phyloP scores from a whole-genome alignment of 2,329 filamentous ascomycete genomes.

The Neonectria neomacrospora region DNA sequence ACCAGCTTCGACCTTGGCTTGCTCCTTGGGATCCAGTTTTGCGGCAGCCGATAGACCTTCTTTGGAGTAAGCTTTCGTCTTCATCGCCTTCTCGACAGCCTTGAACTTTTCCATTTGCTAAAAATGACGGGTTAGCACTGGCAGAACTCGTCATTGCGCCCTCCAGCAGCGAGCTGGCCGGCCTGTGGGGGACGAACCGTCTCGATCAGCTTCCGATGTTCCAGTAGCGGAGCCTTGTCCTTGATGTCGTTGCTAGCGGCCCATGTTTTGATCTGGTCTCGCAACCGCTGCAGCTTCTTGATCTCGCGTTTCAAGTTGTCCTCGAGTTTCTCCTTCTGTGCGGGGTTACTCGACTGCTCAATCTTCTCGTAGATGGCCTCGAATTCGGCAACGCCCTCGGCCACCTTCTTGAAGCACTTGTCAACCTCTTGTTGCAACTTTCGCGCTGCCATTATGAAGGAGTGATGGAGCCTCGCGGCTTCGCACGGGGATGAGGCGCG shows the following conservation, averaged over 20 bases:
- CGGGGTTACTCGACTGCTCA: conserved; percentile 87
- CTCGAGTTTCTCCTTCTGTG: conserved; percentile 98
- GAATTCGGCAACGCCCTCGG: conserved; percentile 91
- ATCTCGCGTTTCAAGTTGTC: conserved; percentile 99
- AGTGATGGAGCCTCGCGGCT: conserved; percentile 33
- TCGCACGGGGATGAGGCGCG: conserved; percentile 23
- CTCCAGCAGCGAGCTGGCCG: conserved; percentile 19
- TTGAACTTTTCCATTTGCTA: conserved; percentile 99
- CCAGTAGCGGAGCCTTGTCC: conserved; percentile 94
- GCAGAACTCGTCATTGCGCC: conserved; percentile 12
- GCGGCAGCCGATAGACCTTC: conserved; percentile 92
- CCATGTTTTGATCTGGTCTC: conserved; percentile 99
- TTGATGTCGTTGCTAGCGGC: conserved; percentile 98
- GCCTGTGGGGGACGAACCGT: conserved; percentile 71
- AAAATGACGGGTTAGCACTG: conserved; percentile 40
- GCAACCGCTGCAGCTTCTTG: conserved; percentile 97
- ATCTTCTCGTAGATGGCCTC: conserved; percentile 98
- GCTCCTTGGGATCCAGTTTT: conserved; percentile 96
- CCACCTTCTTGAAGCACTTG: conserved; percentile 99
- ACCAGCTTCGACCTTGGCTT: conserved; percentile 88
- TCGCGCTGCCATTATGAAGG: conserved; percentile 83
- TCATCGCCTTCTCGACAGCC: conserved; percentile 99
- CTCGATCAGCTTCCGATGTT: conserved; percentile 96
- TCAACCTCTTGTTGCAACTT: conserved; percentile 99
- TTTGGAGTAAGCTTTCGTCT: conserved; percentile 99